A percentile compares a stretch with the other conserved stretches of the same genome.
Conservation (phyloP, 495 filamentous ascomycete genomes). For the Aspergillus ellipticus region DNA sequence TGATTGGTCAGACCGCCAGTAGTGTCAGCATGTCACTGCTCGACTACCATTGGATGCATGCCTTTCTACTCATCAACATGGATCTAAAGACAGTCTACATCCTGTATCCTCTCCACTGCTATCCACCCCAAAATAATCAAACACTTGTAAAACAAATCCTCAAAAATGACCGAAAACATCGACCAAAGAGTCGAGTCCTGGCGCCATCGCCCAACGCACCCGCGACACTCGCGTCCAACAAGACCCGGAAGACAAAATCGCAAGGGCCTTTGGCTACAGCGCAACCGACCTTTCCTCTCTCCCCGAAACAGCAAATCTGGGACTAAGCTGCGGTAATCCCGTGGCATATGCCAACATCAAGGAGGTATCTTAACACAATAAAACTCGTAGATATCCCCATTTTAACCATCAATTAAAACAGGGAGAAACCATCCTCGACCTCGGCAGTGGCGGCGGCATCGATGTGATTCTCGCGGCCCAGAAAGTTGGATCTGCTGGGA, state of each 20-base stretch:
- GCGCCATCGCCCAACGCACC: background rate
- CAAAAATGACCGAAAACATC: too few relatives aligned
- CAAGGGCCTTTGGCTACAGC: slow-evolving; percentile 56
- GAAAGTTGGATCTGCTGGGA: slow-evolving; percentile 48
- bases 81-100: too few relatives aligned
- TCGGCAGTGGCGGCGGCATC: slow-evolving; percentile 58
- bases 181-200: too few relatives aligned
- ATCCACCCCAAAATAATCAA: too few relatives aligned
- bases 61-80: too few relatives aligned
- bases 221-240: too few relatives aligned
- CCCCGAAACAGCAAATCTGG: slow-evolving; percentile 54
- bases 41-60: too few relatives aligned
- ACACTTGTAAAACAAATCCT: too few relatives aligned
- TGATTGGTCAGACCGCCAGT: too few relatives aligned
- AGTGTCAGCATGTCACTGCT: too few relatives aligned
- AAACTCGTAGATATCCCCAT: background rate
- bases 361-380: slow-evolving; percentile 12
- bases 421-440: slow-evolving; percentile 58
- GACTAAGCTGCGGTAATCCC: slow-evolving; percentile 61
- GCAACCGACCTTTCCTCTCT: slow-evolving; percentile 46
- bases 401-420: slow-evolving; percentile 12
- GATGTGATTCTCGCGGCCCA: slow-evolving; percentile 56
- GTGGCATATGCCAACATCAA: slow-evolving; percentile 48
- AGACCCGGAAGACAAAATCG: slow-evolving; percentile 44
- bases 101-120: too few relatives aligned